Conservation (phyloP, 176 grass and related monocot species). For the Raddia distichophylla region DNA sequence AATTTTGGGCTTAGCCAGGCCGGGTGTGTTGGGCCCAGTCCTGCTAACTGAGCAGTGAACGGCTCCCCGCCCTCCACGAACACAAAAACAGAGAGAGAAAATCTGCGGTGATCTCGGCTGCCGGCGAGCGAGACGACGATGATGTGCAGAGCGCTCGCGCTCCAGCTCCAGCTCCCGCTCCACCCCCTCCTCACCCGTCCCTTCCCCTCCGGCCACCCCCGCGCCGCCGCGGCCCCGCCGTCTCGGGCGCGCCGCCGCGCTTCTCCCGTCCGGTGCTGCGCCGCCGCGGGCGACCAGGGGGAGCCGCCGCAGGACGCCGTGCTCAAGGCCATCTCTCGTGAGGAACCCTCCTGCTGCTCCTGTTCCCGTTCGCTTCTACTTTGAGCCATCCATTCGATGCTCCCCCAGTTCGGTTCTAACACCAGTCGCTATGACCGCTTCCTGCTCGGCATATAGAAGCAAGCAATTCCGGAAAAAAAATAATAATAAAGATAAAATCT, state of each 20-base stretch:
- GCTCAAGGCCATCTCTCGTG: slow-evolving; percentile 80
- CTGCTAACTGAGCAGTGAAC: background rate
- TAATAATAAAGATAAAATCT: background rate
- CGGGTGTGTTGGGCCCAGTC: no score
- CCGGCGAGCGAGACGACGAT: slow-evolving; percentile 12
- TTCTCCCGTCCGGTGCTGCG: slow-evolving; percentile 39
- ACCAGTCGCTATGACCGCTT: background rate
- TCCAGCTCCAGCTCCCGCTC: slow-evolving; percentile 24
- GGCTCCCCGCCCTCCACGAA: background rate
- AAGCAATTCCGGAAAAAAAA: background rate
- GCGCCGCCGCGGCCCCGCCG: background rate
- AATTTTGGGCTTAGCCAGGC: no score
- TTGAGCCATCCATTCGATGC: background rate
- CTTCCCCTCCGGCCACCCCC: background rate
- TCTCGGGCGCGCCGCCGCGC: slow-evolving; percentile 6
- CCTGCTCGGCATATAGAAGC: background rate
- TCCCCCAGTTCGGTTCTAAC: background rate
- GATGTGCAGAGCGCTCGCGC: slow-evolving; percentile 32
- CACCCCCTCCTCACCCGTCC: slow-evolving; percentile 29
- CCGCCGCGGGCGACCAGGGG: slow-evolving; percentile 40
- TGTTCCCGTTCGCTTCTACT: background rate
- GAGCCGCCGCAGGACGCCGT: slow-evolving; percentile 72
- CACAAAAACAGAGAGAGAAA: no score
- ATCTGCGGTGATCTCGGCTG: background rate
- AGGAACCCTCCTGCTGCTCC: background rate